Evolutionary conservation across 2,329 filamentous ascomycete genomes (phyloP).

Genomic region (Tolypocladium nubicola): DNA sequence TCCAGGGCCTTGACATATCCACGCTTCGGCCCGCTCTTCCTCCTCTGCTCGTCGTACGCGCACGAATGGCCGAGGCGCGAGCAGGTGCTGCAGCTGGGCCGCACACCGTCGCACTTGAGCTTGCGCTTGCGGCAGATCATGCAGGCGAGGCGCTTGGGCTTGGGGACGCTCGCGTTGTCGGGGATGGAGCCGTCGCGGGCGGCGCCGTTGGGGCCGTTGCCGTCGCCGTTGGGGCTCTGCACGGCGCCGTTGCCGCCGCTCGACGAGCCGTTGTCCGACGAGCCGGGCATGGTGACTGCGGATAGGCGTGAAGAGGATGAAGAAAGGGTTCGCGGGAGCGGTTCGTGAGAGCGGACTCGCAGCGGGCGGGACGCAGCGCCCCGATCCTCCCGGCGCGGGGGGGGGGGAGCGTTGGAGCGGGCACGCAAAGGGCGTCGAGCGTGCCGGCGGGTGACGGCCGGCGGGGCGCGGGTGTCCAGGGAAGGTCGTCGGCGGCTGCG

Average conservation of each 20-base stretch:
- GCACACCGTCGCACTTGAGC: constrained; percentile 75
- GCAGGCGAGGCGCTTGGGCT: constrained; percentile 89
- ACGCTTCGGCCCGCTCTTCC: constrained; percentile 89
- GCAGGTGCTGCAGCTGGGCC: constrained; percentile 82
- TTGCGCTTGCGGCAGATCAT: constrained; percentile 91
- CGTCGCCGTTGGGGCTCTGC: constrained; percentile 21
- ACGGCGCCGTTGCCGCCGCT: constrained; percentile 15
- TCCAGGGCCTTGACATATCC: constrained; percentile 93
- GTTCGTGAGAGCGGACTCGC: not conserved
- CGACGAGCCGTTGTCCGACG: constrained; percentile 22
- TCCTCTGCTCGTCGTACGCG: constrained; percentile 82
- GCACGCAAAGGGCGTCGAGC: not conserved
- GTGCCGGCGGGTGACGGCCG: not conserved
- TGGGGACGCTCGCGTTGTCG: constrained; percentile 52
- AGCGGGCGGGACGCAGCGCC: not conserved
- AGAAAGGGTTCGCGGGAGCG: not conserved
- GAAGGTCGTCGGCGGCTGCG: not conserved
- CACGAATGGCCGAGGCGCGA: constrained; percentile 77
- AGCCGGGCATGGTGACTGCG: constrained; percentile 20
- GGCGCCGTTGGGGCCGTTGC: constrained; percentile 9
- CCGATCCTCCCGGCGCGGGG: not conserved
- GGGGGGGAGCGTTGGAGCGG: not conserved
- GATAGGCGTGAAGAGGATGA: not conserved
- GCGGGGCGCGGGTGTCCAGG: not conserved
- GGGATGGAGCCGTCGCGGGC: constrained; percentile 27